These are phyloP conservation scores for Pseudotulostoma volvatum DNA, from an alignment of 495 filamentous ascomycete species.

Conservation along the genomic window DNA sequence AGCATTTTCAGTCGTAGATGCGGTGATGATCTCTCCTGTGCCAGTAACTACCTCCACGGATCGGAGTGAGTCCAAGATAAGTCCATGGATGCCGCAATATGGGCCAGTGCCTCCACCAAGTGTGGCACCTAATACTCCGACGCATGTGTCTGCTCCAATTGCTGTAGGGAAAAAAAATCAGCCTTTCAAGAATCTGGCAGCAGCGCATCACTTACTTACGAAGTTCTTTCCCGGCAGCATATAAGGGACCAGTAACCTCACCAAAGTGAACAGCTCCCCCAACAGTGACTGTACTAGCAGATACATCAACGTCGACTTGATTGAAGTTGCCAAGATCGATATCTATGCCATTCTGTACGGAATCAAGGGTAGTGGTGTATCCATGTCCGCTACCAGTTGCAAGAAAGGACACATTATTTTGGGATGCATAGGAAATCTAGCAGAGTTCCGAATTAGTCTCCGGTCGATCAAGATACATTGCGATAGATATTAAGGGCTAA, in stretches of 20 bases:
- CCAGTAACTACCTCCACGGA: constrained; percentile 17
- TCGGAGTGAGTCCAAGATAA: constrained; percentile 21
- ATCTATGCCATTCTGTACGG: constrained; percentile 11
- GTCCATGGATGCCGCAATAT: constrained; percentile 17
- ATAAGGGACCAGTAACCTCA: constrained; percentile 11
- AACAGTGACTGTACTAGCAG: constrained; percentile 10
- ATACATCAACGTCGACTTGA: constrained; percentile 10
- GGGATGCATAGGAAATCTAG: constrained; percentile 3
- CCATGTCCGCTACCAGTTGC: constrained; percentile 15
- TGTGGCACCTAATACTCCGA: constrained; percentile 18
- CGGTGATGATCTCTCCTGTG: constrained; percentile 10
- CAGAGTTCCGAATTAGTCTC: neutral
- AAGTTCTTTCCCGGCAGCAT: constrained; percentile 11
- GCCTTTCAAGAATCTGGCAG: constrained; percentile 2
- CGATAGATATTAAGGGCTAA: neutral
- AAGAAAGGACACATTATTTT: constrained; percentile 13
- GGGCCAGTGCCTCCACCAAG: constrained; percentile 21
- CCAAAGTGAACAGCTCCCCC: constrained; percentile 14
- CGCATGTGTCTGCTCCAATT: constrained; percentile 6
- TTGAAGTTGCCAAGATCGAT: constrained; percentile 16
- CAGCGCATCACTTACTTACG: too few species aligned
- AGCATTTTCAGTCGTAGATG: constrained; percentile 10
- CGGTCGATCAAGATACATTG: neutral
- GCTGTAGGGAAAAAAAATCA: too few species aligned
- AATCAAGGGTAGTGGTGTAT: constrained; percentile 9